Percentiles rank a stretch among this genome's conserved stretches.
Conservation (phyloP, 176 grass and related monocot species). For the Chrysopogon serrulatus region DNA sequence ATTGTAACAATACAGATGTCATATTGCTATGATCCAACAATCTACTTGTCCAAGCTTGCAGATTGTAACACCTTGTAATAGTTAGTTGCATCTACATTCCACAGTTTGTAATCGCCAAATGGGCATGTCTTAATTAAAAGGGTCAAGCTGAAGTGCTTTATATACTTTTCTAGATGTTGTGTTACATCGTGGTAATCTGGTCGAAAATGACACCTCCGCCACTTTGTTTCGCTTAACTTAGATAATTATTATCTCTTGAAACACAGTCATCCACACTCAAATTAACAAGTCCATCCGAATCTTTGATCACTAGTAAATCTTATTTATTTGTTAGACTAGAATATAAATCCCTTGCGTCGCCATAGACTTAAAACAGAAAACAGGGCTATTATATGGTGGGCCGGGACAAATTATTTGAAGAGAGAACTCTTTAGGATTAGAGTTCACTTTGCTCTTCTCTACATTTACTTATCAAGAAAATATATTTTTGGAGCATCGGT, state of each 20-base stretch:
- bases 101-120: too few species aligned
- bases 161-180: background rate
- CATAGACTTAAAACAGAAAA: background rate
- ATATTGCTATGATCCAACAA: too few species aligned
- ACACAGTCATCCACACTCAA: background rate
- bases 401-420: too few species aligned
- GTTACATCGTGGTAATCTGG: conserved; percentile 8
- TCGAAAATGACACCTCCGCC: conserved; percentile 8
- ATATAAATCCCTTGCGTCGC: background rate
- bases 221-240: conserved; percentile 4
- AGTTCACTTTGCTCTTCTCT: too few species aligned
- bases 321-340: background rate
- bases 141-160: background rate
- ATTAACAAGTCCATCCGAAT: conserved; percentile 10
- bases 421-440: too few species aligned
- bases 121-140: background rate
- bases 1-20: too few species aligned
- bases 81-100: too few species aligned
- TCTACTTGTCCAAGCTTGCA: too few species aligned
- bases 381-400: too few species aligned
- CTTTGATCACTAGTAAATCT: background rate
- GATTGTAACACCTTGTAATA: too few species aligned
- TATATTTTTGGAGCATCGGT: background rate
- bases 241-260: background rate
- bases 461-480: too few species aligned